Conservation (phyloP, 2,329 filamentous ascomycete species). For the Mycosphaerella sp. region DNA sequence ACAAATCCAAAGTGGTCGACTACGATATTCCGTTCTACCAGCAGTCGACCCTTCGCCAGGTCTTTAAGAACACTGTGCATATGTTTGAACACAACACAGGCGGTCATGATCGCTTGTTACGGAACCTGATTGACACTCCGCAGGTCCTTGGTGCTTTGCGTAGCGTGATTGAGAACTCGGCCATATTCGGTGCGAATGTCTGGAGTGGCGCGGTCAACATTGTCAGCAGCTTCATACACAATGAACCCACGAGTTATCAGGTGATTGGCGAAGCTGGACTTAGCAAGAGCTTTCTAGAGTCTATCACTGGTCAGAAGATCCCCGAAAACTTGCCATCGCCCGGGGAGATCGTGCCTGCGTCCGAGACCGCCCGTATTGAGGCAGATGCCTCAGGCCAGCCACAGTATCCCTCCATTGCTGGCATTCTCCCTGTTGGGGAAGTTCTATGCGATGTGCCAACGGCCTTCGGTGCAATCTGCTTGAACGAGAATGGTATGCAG, state of each 20-base stretch:
- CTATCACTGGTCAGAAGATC: constrained; percentile 52
- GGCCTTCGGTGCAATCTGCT: constrained; percentile 86
- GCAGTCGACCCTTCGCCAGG: constrained; percentile 86
- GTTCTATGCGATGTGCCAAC: constrained; percentile 81
- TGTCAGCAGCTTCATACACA: constrained; percentile 94
- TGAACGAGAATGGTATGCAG: constrained; percentile 81
- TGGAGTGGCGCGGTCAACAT: constrained; percentile 95
- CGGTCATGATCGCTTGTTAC: constrained; percentile 80
- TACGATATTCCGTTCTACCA: constrained; percentile 91
- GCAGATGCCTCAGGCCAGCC: constrained; percentile 22
- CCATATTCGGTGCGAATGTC: constrained; percentile 79
- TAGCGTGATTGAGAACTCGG: constrained; percentile 72
- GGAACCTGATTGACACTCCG: constrained; percentile 91
- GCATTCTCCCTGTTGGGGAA: constrained; percentile 81
- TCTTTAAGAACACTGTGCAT: constrained; percentile 94
- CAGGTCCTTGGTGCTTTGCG: constrained; percentile 73
- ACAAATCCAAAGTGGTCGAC: constrained; percentile 77
- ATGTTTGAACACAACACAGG: constrained; percentile 79
- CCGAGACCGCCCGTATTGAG: constrained; percentile 12
- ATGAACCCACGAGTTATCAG: constrained; percentile 94
- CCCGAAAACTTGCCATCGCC: constrained; percentile 23
- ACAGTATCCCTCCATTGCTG: constrained; percentile 34
- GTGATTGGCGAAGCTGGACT: constrained; percentile 92
- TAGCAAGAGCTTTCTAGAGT: constrained; percentile 76
- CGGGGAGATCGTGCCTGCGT: constrained; percentile 18